Percentiles rank a stretch among this genome's conserved stretches.
Conservation (phyloP, 2,329 filamentous ascomycete species). For the Beauveria varroae region DNA sequence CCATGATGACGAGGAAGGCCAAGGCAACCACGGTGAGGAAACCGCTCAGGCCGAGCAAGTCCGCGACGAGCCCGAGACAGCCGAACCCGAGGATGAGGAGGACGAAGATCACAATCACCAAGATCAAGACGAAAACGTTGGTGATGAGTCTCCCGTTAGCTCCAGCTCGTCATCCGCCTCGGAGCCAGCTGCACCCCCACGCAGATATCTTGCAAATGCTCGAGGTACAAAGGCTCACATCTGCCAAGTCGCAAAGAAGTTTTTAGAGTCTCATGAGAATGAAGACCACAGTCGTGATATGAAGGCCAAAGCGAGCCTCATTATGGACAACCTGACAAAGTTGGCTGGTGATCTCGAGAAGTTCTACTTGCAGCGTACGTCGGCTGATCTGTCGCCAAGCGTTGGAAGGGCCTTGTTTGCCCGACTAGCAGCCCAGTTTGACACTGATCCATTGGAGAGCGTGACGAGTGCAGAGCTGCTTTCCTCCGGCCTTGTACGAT, state of each 20-base stretch:
- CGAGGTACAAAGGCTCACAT: conserved; percentile 60
- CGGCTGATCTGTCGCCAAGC: conserved; percentile 35
- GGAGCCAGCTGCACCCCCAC: conserved; percentile 47
- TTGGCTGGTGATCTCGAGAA: conserved; percentile 65
- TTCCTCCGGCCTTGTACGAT: conserved; percentile 80
- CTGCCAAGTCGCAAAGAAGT: conserved; percentile 68
- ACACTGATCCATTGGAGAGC: conserved; percentile 80
- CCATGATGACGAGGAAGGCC: conserved; percentile 18
- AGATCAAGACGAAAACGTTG: conserved; percentile 32
- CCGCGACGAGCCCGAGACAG: conserved; percentile 45
- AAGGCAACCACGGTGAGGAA: conserved; percentile 27
- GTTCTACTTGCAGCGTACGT: conserved; percentile 56
- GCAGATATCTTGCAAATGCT: conserved; percentile 38
- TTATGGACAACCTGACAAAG: conserved; percentile 63
- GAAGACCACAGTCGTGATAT: conserved; percentile 64
- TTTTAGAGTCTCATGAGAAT: conserved; percentile 75
- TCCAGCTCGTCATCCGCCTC: conserved; percentile 61
- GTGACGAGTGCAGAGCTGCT: conserved; percentile 94
- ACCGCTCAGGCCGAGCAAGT: conserved; percentile 28
- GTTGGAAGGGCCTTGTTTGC: conserved; percentile 63
- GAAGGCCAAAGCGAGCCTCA: conserved; percentile 70
- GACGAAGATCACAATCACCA: conserved; percentile 49
- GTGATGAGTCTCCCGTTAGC: conserved; percentile 57
- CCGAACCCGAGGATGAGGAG: conserved; percentile 39
- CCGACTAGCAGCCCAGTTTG: conserved; percentile 74